Percentiles rank a stretch among this genome's conserved stretches.
phyloP scores from a whole-genome alignment of 495 filamentous ascomycete genomes.

The Annulohypoxylon stygium region DNA sequence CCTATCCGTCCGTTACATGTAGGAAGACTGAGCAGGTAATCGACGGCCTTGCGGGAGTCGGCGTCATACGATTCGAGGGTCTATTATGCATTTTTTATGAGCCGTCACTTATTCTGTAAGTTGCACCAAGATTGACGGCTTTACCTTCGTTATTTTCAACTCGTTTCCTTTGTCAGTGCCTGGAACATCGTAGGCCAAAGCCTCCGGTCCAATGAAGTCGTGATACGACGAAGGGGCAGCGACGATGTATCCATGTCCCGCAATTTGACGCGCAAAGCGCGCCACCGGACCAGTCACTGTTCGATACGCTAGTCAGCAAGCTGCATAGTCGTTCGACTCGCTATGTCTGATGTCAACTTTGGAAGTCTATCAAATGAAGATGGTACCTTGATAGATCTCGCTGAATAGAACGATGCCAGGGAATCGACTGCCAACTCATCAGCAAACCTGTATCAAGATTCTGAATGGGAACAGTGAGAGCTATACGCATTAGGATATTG shows the following conservation, averaged over 20 bases:
- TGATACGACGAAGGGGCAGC: constrained; percentile 93
- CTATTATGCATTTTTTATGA: constrained; percentile 54
- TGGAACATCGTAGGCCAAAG: constrained; percentile 85
- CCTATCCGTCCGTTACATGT: constrained; percentile 91
- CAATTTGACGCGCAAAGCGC: constrained; percentile 92
- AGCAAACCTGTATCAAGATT: constrained; percentile 38
- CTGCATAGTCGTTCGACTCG: constrained; percentile 27
- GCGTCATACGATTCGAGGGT: constrained; percentile 90
- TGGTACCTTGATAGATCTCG: constrained; percentile 93
- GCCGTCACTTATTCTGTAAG: constrained; percentile 23
- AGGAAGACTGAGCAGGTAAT: constrained; percentile 76
- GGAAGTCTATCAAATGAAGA: constrained; percentile 17
- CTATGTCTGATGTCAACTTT: not conserved
- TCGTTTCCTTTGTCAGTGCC: constrained; percentile 90
- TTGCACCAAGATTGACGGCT: constrained; percentile 8
- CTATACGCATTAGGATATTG: constrained; percentile 82
- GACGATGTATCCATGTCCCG: constrained; percentile 93
- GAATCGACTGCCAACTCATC: constrained; percentile 69
- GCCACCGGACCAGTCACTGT: constrained; percentile 92
- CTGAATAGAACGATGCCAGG: constrained; percentile 92
- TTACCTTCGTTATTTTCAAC: constrained; percentile 84
- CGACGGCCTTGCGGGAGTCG: constrained; percentile 80
- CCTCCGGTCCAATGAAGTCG: constrained; percentile 88
- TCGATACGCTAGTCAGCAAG: constrained; percentile 32
- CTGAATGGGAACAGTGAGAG: constrained; percentile 12